phyloP scores from a whole-genome alignment of 2,329 filamentous ascomycete genomes.

The Aotearoamyces nothofagi region DNA sequence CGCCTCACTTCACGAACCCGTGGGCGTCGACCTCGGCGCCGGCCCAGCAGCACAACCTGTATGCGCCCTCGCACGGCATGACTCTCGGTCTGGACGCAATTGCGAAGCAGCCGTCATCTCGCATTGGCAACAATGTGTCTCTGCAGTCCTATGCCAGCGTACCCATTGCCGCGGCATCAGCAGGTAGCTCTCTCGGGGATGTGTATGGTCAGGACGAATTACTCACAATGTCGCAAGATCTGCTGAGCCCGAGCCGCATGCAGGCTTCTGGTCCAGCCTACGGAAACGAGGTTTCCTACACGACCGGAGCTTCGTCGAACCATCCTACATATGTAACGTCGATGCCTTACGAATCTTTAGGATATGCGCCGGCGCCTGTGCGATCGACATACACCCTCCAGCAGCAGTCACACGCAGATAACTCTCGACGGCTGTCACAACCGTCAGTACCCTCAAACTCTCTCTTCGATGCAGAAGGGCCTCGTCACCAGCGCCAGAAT shows the following conservation, averaged over 20 bases:
- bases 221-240: conserved; percentile 61
- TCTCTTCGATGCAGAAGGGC: conserved; percentile 22
- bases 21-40: conserved; percentile 14
- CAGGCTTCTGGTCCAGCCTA: conserved; percentile 48
- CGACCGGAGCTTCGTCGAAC: conserved; percentile 38
- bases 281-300: conserved; percentile 48
- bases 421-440: conserved; percentile 60
- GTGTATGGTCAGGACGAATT: conserved; percentile 47
- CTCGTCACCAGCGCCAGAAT: conserved; percentile 33
- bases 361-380: conserved; percentile 53
- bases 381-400: conserved; percentile 40
- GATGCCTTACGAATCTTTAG: conserved; percentile 60
- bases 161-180: conserved; percentile 56
- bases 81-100: conserved; percentile 40
- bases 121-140: conserved; percentile 38
- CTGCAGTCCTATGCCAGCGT: conserved; percentile 61
- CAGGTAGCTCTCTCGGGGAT: conserved; percentile 51
- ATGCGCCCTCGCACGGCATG: conserved; percentile 42
- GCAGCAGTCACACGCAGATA: conserved; percentile 36
- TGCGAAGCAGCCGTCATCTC: conserved; percentile 38
- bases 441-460: conserved; percentile 54
- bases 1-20: conserved; percentile 49
- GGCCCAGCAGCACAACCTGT: conserved; percentile 15
- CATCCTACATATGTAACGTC: conserved; percentile 22
- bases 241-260: conserved; percentile 52